Conservation (phyloP, 441 rosid species). For the Jatropha podagrica region DNA sequence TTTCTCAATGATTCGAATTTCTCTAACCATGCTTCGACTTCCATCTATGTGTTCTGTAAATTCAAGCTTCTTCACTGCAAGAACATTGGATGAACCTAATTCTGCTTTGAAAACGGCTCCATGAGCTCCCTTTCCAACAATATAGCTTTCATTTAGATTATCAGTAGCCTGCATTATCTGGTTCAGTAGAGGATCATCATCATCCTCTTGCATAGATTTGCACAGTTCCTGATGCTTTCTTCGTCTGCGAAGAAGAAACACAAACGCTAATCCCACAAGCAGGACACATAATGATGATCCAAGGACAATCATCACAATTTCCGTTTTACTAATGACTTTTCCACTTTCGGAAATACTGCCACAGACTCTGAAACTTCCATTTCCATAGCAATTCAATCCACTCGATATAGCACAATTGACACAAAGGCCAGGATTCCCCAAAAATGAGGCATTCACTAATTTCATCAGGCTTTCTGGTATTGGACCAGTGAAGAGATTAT, state of each 20-base stretch:
- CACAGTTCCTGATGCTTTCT: conserved; percentile 34
- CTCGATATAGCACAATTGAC: conserved; percentile 36
- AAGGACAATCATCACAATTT: conserved; percentile 45
- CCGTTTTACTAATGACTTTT: conserved; percentile 34
- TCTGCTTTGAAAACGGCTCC: conserved; percentile 68
- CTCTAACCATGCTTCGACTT: conserved; percentile 54
- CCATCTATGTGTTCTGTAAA: conserved; percentile 50
- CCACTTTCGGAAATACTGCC: conserved; percentile 17
- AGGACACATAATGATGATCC: conserved; percentile 32
- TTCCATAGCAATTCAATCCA: conserved; percentile 28
- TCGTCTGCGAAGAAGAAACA: conserved; percentile 23
- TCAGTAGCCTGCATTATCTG: conserved; percentile 66
- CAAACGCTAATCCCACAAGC: conserved; percentile 40
- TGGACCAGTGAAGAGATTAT: conserved; percentile 65
- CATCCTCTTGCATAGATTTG: conserved; percentile 38
- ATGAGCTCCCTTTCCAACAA: conserved; percentile 75
- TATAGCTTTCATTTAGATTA: conserved; percentile 54
- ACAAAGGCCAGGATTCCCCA: conserved; percentile 63
- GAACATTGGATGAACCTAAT: conserved; percentile 39
- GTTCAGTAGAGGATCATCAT: conserved; percentile 38
- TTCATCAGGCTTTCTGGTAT: conserved; percentile 47
- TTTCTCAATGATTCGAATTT: conserved; percentile 56
- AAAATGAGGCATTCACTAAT: conserved; percentile 40
- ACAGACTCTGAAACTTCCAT: conserved; percentile 41
- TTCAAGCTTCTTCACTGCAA: conserved; percentile 63